Evolutionary conservation across 1,284 basidiomycete species (phyloP).

Genomic region (Microbotryum silenes-acaulis): DNA sequence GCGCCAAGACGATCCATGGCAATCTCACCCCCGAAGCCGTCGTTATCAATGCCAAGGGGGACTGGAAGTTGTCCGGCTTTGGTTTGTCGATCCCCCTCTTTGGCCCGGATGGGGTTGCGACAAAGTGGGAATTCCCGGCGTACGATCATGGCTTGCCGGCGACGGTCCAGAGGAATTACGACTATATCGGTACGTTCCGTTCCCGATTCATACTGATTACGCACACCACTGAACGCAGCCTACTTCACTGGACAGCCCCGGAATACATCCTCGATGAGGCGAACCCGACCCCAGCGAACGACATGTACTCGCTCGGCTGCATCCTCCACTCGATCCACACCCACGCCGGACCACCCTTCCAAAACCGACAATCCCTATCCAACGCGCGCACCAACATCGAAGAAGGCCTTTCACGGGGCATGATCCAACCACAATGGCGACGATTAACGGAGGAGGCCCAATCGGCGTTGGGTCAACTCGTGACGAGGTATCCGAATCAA

Average conservation of each 20-base stretch:
- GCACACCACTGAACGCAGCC: not conserved
- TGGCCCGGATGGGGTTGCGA: conserved; percentile 61
- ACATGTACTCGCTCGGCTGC: conserved; percentile 91
- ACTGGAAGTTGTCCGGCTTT: conserved; percentile 94
- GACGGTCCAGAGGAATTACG: conserved; percentile 83
- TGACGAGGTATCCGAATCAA: conserved; percentile 66
- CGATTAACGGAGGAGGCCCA: conserved; percentile 36
- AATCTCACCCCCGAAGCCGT: conserved; percentile 78
- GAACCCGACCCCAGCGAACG: conserved; percentile 71
- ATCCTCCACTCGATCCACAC: conserved; percentile 83
- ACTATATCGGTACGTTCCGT: conserved; percentile 69
- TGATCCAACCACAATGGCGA: conserved; percentile 33
- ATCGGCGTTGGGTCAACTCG: conserved; percentile 64
- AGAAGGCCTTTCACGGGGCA: conserved; percentile 39
- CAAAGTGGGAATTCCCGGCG: conserved; percentile 81
- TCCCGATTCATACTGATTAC: no score
- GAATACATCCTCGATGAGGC: conserved; percentile 86
- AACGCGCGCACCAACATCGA: conserved; percentile 73
- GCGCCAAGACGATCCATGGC: conserved; percentile 82
- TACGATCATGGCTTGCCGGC: conserved; percentile 71
- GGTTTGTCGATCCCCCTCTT: conserved; percentile 75
- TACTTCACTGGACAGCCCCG: conserved; percentile 54
- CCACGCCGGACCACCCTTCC: conserved; percentile 78
- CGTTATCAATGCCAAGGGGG: conserved; percentile 81
- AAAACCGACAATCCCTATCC: conserved; percentile 73